Percentiles rank a stretch among this genome's conserved stretches.
These are phyloP conservation scores for Mucor racemosus DNA, from an alignment of 371 early-diverging fungal species.

Conservation along the genomic window DNA sequence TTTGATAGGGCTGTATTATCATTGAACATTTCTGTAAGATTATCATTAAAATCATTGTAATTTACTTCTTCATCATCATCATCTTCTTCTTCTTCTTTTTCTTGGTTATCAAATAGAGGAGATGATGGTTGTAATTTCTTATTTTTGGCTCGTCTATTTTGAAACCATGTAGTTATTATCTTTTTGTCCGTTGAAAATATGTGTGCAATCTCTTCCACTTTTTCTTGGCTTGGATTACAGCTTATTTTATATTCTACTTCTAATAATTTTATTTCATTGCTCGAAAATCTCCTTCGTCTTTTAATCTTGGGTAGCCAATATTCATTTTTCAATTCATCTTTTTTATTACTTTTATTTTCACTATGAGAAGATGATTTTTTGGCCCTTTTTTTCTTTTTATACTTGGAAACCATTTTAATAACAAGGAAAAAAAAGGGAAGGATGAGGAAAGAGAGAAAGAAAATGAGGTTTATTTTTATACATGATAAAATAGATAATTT, in stretches of 20 bases:
- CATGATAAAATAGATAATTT: background rate
- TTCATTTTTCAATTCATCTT: background rate
- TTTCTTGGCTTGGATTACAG: slow-evolving; percentile 31
- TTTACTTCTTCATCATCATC: background rate
- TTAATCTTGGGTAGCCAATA: slow-evolving; percentile 44
- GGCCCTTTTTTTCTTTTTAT: slow-evolving; percentile 1
- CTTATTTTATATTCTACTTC: slow-evolving; percentile 28
- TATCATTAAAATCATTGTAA: background rate
- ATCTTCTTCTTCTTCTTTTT: background rate
- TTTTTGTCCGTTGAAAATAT: slow-evolving; percentile 31
- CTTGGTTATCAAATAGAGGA: background rate
- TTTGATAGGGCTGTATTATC: background rate
- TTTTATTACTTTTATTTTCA: background rate
- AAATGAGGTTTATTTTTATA: background rate
- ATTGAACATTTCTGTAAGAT: background rate
- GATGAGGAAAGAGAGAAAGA: background rate
- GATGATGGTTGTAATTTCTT: slow-evolving; percentile 8
- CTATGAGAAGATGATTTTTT: background rate
- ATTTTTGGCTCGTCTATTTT: slow-evolving; percentile 49
- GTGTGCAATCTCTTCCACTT: slow-evolving; percentile 30
- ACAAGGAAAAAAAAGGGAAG: background rate
- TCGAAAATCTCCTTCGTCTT: slow-evolving; percentile 39
- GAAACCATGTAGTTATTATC: slow-evolving; percentile 51
- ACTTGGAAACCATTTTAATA: background rate
- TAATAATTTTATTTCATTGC: slow-evolving; percentile 28